Base-by-base conservation (phyloP, 768 basidiomycete genomes). In the Candolleomyces aberdarensis region DNA sequence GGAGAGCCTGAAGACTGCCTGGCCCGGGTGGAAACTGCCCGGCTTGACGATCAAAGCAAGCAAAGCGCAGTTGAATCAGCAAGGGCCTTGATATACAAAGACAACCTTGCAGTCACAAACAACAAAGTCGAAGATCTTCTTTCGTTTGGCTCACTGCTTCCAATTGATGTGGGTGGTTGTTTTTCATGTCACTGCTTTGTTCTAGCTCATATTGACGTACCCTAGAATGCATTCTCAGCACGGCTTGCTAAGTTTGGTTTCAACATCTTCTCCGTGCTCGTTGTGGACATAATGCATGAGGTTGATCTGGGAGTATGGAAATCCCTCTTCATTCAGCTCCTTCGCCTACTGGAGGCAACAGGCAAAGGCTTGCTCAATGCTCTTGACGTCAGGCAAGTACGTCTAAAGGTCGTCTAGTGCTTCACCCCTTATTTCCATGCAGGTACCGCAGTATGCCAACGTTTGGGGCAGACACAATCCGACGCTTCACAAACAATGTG, bases 271-370 rank as follows among this genome's bases (percentile, higher is more conserved):
- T 36, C 46, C 0, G 65, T 75, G 59, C 65, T 76, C 39, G 69
- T 68, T 0, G 60, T 64, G 0, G 76, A 78, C 46, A 60, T 78
- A 4, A 57, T 78, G 44, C 77, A 78, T 60, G 76, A 78, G 54
- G 64, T 76, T 57, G 76, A 78, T 57, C 64, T 77, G 3, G 77
- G 77, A 1, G 71, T 73, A 1, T 76, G 74, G 75, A 78, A 75
- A 58, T 62, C 69, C 0, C 20, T 75, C 0, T 74, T 78, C 51
- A 70, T 60, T 1, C 79, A 79, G 53, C 63, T 78, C 0, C 60
- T 78, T 8, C 69, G 71, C 0, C 65, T 79, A 14, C 58, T 77
- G 26, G 43, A 57, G 4, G 19, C 43, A 10, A 3, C 56, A 67
- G 58, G 59, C 66, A 17, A 55, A 20, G 53, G 53, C 1, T 6